Percentiles rank a stretch among this genome's conserved stretches.
These are phyloP conservation scores for Colletotrichum sp. DNA, from an alignment of 2,329 filamentous ascomycete genomes.

Conservation along the genomic window DNA sequence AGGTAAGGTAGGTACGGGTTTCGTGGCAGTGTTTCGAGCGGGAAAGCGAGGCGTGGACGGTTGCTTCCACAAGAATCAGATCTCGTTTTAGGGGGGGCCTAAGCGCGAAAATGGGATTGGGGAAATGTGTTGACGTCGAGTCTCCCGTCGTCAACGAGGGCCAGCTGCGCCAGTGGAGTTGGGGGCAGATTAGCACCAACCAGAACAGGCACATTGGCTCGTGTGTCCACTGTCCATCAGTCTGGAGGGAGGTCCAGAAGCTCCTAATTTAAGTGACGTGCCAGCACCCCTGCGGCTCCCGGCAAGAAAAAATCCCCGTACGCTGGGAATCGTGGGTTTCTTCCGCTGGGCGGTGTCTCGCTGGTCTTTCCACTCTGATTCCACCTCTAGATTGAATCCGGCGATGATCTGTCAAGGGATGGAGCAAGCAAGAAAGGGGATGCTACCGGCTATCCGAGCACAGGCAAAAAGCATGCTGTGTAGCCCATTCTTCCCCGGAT, in stretches of 20 bases:
- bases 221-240: not conserved
- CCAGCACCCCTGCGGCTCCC: not conserved
- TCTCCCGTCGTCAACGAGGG: not conserved
- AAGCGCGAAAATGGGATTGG: conserved; percentile 7
- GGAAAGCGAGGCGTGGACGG: conserved; percentile 1
- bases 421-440: not conserved
- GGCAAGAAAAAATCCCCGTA: not conserved
- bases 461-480: not conserved
- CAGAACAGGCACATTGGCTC: not conserved
- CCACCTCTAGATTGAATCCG: not conserved
- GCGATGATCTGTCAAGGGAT: not conserved
- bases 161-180: not conserved
- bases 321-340: not conserved
- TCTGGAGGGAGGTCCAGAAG: not conserved
- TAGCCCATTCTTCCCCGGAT: not conserved
- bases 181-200: not conserved
- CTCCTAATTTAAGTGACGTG: conserved; percentile 14
- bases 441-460: not conserved
- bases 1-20: not conserved
- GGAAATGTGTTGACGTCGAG: conserved; percentile 4
- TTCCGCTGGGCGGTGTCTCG: not conserved
- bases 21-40: conserved; percentile 5
- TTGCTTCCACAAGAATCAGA: not conserved
- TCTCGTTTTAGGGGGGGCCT: conserved; percentile 5
- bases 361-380: not conserved